phyloP scores from a whole-genome alignment of 139 green algal genomes.

The Volvox africanus region DNA sequence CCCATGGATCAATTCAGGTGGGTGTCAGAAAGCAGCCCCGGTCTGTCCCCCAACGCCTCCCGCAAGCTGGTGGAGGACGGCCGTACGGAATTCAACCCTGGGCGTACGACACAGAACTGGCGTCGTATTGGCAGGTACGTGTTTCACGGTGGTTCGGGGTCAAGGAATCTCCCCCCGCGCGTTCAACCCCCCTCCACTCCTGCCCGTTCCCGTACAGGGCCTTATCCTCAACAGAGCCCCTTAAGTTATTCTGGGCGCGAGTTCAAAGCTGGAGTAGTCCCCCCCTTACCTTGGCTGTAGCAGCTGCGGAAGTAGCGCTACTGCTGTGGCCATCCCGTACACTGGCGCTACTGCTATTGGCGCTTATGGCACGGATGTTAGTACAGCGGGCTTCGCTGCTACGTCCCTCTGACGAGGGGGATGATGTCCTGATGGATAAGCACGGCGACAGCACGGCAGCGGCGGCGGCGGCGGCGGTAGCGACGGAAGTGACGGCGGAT shows the following conservation, averaged over 20 bases:
- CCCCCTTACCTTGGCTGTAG: constrained; percentile 27
- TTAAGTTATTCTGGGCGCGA: constrained; percentile 17
- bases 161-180: background rate
- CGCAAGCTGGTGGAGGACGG: constrained; percentile 43
- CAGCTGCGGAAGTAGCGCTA: constrained; percentile 16
- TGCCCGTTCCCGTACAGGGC: background rate
- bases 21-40: constrained; percentile 29
- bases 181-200: background rate
- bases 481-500: background rate
- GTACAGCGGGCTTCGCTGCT: background rate
- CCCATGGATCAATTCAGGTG: background rate
- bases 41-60: background rate
- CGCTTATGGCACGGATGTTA: background rate
- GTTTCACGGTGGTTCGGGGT: background rate
- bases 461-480: no score
- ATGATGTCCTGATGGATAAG: background rate
- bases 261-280: constrained; percentile 28
- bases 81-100: constrained; percentile 34
- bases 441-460: background rate
- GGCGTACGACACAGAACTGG: constrained; percentile 33
- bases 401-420: background rate
- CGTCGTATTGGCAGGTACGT: constrained; percentile 17
- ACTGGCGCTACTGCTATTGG: background rate
- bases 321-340: constrained; percentile 23
- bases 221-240: constrained; percentile 6